A percentile compares a stretch with the other conserved stretches of the same genome.
phyloP scores from a whole-genome alignment of 2,329 filamentous ascomycete genomes.

The Talaromyces sp. region DNA sequence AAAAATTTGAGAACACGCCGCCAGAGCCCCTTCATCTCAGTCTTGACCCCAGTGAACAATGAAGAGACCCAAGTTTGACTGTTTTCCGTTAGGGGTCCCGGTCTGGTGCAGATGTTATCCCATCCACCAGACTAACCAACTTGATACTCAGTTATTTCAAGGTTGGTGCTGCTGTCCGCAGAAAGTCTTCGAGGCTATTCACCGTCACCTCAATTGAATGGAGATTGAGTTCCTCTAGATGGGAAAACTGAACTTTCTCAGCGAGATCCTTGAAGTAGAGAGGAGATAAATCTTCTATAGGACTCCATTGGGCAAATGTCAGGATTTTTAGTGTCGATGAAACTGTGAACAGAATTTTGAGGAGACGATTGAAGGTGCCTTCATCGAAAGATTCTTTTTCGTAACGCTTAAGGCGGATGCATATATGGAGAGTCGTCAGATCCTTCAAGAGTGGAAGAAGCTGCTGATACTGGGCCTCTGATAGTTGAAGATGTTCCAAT shows the following conservation, averaged over 20 bases:
- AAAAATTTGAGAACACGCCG: not conserved
- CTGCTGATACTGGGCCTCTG: conserved; percentile 2
- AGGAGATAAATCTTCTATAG: conserved; percentile 5
- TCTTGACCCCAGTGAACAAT: conserved; percentile 1
- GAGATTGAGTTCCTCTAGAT: conserved; percentile 8
- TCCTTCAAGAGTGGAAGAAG: conserved; percentile 3
- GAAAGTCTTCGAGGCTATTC: conserved; percentile 4
- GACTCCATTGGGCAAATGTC: conserved; percentile 6
- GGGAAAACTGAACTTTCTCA: conserved; percentile 1
- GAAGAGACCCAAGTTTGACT: conserved; percentile 1
- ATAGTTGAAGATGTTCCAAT: not conserved
- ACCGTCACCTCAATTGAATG: conserved; percentile 8
- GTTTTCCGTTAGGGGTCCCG: conserved; percentile 3
- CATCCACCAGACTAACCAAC: conserved; percentile 6
- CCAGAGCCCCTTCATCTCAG: conserved; percentile 4
- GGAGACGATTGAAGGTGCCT: conserved; percentile 3
- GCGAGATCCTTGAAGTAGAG: conserved; percentile 4
- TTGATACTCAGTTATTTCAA: not conserved
- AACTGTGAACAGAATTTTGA: conserved; percentile 2
- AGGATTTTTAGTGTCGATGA: conserved; percentile 2
- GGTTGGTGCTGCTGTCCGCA: conserved; percentile 6
- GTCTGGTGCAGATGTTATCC: conserved; percentile 6
- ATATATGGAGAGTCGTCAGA: conserved; percentile 7
- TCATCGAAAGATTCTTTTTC: conserved; percentile 1
- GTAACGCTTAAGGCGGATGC: conserved; percentile 2